Conservation (phyloP, 805 yeast genomes). For the Candida odintsovae region DNA sequence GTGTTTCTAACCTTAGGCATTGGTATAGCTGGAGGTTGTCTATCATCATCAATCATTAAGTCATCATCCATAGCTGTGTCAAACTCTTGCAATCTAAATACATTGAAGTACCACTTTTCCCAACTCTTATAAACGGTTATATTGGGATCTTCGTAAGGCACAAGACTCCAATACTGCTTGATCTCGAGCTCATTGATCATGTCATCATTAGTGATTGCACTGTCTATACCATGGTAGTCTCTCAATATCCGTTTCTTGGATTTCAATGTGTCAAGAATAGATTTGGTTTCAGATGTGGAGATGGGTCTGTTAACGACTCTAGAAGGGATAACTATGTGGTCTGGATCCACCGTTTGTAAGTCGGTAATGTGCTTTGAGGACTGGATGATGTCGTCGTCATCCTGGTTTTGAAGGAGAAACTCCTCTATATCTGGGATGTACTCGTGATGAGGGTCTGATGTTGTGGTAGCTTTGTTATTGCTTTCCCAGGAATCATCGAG, state of each 20-base stretch:
- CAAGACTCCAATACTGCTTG: constrained; percentile 19
- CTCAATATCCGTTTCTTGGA: not conserved
- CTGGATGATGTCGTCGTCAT: constrained; percentile 10
- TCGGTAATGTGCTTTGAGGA: not conserved
- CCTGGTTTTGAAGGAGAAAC: constrained; percentile 12
- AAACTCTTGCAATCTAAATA: constrained; percentile 10
- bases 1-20: not conserved
- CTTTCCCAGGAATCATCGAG: constrained; percentile 6
- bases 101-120: constrained; percentile 25
- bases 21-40: not conserved
- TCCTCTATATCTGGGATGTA: constrained; percentile 12
- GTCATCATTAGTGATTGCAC: constrained; percentile 13
- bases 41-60: constrained; percentile 10
- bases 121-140: constrained; percentile 13
- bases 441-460: not conserved
- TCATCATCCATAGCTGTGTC: constrained; percentile 2
- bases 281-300: not conserved
- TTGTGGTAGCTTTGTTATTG: not conserved
- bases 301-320: not conserved
- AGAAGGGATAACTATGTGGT: not conserved
- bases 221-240: not conserved
- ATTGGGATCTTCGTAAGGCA: constrained; percentile 23
- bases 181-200: constrained; percentile 18
- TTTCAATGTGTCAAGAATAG: constrained; percentile 2
- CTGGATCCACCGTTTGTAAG: not conserved